Base-by-base conservation (phyloP, 257 asterid genomes). In the Forsythia viridissima region DNA sequence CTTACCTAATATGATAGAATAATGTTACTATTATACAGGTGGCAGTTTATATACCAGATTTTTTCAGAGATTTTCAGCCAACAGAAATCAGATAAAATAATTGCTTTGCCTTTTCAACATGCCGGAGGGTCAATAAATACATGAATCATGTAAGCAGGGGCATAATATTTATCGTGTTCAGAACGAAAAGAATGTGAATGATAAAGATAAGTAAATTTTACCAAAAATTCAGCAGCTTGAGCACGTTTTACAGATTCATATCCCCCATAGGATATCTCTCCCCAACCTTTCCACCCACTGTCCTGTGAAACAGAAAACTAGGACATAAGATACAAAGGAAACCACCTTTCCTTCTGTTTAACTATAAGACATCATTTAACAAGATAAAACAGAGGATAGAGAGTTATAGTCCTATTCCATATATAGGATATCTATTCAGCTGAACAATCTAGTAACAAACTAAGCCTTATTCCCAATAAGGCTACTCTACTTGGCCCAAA, bases 271-370 rank as follows among this genome's bases (percentile, higher is more conserved):
- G 99, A 96, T 71, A 96, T 93, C 85, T 96, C 98, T 84, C 98
- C 99, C 98, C 98, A 96, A 77, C 96, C 97, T 88, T 96, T 96
- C 99, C 99, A 96, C 71, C 99, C 99, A 79, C 80, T 12, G 63
- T 87, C 94, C 99, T 96, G 87, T 68, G 80, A 80, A 77, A 24
- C 74, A 61, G 63, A 34, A 69, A 46, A 74, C n/a, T 9, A n/a
- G 44, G 66, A 44, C 79, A 77, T 55, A 63, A 82, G 63, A 69
- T 72, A 76, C 51, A 59, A 76, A 76, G 65, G 2, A 46, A 30
- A 41, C 30, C 44, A 41, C 42, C 44, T 7, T 61, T 24, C 37
- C 75, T 55, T 65, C 38, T 55, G 61, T 77, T 70, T 6, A 55
- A 69, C 6, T 70, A 41, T 52, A 40, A 38, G 41, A 71, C 72